Evolutionary conservation across 768 basidiomycete genomes (phyloP).

Genomic region (Arthromyces matolae): DNA sequence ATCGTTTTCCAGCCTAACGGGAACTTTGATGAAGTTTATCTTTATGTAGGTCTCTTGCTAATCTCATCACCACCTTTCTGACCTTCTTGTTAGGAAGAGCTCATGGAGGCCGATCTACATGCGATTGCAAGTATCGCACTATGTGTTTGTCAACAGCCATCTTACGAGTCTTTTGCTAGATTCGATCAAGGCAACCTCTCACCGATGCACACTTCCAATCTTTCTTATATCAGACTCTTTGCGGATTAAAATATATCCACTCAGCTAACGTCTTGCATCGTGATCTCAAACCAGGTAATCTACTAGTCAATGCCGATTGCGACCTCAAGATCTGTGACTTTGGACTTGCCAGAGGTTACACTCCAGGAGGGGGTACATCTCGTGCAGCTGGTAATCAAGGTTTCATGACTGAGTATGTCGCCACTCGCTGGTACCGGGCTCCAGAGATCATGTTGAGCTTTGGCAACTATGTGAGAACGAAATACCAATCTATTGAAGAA

Average conservation of each 20-base stretch:
- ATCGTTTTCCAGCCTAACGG: constrained; percentile 90
- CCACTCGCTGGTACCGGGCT: constrained; percentile 98
- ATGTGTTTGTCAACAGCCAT: neutral
- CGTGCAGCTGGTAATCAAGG: constrained; percentile 79
- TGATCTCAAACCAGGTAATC: constrained; percentile 92
- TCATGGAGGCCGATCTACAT: constrained; percentile 99
- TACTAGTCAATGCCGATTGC: constrained; percentile 97
- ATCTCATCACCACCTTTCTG: constrained; percentile 3
- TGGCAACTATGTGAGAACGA: constrained; percentile 76
- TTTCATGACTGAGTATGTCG: constrained; percentile 99
- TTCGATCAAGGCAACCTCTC: constrained; percentile 82
- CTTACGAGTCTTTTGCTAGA: constrained; percentile 36
- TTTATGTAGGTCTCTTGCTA: constrained; percentile 56
- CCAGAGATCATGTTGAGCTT: constrained; percentile 99
- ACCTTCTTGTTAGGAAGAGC: constrained; percentile 72
- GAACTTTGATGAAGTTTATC: constrained; percentile 95
- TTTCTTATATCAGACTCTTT: constrained; percentile 97
- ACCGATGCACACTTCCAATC: constrained; percentile 93
- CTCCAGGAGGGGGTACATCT: constrained; percentile 73
- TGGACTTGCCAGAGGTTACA: constrained; percentile 92
- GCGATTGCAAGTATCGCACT: constrained; percentile 69
- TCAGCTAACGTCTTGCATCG: constrained; percentile 97
- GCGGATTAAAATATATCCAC: constrained; percentile 97
- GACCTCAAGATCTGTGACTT: constrained; percentile 99
- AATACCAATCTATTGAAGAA: neutral